phyloP scores from a whole-genome alignment of 768 basidiomycete genomes.

The Suillus cothurnatus region DNA sequence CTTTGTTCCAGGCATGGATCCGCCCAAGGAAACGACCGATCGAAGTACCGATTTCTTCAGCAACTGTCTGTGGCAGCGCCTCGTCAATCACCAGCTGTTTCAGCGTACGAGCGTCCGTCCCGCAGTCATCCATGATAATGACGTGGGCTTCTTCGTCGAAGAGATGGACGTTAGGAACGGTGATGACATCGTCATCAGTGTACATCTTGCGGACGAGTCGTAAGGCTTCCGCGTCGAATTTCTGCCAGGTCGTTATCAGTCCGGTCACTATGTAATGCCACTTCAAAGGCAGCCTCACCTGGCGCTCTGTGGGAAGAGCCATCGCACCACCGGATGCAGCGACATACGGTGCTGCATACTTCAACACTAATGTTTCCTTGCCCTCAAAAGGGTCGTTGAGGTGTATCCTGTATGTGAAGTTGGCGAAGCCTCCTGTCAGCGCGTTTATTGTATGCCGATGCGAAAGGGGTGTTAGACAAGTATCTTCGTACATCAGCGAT shows the following conservation, averaged over 20 bases:
- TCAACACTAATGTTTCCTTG: conserved; percentile 52
- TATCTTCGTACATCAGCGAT: conserved; percentile 41
- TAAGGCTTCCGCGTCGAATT: conserved; percentile 51
- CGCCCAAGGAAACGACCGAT: conserved; percentile 57
- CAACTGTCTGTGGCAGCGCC: conserved; percentile 29
- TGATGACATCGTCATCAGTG: conserved; percentile 35
- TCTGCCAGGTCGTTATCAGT: conserved; percentile 38
- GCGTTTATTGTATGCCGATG: conserved; percentile 38
- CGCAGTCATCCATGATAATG: conserved; percentile 67
- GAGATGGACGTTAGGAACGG: conserved; percentile 49
- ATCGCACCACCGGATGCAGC: conserved; percentile 24
- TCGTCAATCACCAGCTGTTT: conserved; percentile 44
- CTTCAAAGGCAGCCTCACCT: conserved; percentile 41
- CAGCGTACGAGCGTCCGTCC: conserved; percentile 37
- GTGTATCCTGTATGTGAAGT: conserved; percentile 60
- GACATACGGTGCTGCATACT: conserved; percentile 55
- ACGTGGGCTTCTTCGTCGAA: conserved; percentile 52
- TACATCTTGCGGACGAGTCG: conserved; percentile 42
- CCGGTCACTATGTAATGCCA: neutral
- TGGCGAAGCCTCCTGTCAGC: conserved; percentile 55
- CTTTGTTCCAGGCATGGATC: conserved; percentile 52
- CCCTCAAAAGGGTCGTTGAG: conserved; percentile 44
- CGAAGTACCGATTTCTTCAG: conserved; percentile 48
- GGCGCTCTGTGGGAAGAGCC: conserved; percentile 49
- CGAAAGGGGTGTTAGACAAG: conserved; percentile 50